Conservation (phyloP, 2,329 filamentous ascomycete genomes). For the Diaporthe velutina region DNA sequence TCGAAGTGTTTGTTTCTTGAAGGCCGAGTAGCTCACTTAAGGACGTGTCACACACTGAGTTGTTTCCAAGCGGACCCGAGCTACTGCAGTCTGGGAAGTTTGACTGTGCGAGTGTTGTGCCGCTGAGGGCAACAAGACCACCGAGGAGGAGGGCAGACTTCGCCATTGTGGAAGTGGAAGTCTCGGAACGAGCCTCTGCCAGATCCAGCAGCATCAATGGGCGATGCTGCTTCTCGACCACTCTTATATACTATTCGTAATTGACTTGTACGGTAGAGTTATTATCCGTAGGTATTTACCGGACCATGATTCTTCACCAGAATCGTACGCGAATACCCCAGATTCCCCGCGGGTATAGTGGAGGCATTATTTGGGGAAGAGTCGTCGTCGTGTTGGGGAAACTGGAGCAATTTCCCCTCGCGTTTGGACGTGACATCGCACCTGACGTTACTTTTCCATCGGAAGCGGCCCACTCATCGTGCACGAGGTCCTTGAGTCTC, state of each 20-base stretch:
- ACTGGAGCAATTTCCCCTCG: slow-evolving; percentile 8
- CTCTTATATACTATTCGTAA: neutral
- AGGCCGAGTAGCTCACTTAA: neutral
- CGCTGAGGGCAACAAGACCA: neutral
- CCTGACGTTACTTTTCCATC: neutral
- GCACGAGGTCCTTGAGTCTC: neutral
- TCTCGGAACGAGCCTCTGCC: neutral
- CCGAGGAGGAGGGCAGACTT: slow-evolving; percentile 15
- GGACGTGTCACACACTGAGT: slow-evolving; percentile 35
- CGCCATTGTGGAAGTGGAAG: slow-evolving; percentile 7
- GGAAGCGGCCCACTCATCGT: slow-evolving; percentile 9
- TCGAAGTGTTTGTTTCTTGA: too few relatives aligned
- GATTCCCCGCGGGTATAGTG: slow-evolving; percentile 18
- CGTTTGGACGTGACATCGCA: slow-evolving; percentile 10
- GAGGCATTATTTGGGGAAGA: slow-evolving; percentile 7
- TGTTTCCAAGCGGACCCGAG: slow-evolving; percentile 34
- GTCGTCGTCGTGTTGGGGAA: neutral
- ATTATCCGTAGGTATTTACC: slow-evolving; percentile 5
- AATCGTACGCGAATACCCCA: neutral
- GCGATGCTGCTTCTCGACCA: neutral
- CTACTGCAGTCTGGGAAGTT: slow-evolving; percentile 36
- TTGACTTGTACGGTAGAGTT: neutral
- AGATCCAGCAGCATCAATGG: neutral
- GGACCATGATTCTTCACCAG: neutral
- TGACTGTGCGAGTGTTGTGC: slow-evolving; percentile 19